Conservation (phyloP, 768 basidiomycete genomes). For the Kwoniella mangroviensis region DNA sequence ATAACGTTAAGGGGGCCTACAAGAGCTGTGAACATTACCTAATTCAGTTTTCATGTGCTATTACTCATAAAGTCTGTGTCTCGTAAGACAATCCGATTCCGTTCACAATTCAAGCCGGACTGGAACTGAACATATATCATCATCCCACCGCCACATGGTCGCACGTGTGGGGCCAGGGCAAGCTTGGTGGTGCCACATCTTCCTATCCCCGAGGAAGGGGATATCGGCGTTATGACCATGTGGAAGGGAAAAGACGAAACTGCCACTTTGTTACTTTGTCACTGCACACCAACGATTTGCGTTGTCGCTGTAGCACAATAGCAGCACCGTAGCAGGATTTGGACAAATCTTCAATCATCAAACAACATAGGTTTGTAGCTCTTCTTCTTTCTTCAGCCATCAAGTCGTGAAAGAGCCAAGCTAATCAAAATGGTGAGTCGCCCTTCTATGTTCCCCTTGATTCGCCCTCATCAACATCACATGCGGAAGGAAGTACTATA, state of each 20-base stretch:
- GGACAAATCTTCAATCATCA: neutral
- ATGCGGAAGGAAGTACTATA: neutral
- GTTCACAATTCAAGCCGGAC: too few species aligned
- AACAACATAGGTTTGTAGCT: neutral
- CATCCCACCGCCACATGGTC: too few species aligned
- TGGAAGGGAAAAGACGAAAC: constrained; percentile 16
- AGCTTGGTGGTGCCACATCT: neutral
- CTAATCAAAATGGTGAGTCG: constrained; percentile 26
- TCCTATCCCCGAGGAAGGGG: neutral
- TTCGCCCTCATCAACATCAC: neutral
- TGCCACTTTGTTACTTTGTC: constrained; percentile 2
- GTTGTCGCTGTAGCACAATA: too few species aligned
- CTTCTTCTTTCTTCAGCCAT: constrained; percentile 24
- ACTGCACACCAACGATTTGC: neutral
- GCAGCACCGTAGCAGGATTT: neutral
- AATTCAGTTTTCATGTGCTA: too few species aligned
- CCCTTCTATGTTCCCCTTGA: neutral
- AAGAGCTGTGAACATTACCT: too few species aligned
- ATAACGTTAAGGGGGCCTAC: too few species aligned
- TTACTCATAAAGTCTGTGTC: too few species aligned
- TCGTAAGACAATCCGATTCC: too few species aligned
- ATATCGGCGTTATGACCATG: neutral
- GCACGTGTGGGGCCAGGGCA: too few species aligned
- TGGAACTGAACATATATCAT: too few species aligned
- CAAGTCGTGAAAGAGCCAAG: constrained; percentile 24